phyloP scores from a whole-genome alignment of 805 yeast species.

The Clavispora santaluciae region DNA sequence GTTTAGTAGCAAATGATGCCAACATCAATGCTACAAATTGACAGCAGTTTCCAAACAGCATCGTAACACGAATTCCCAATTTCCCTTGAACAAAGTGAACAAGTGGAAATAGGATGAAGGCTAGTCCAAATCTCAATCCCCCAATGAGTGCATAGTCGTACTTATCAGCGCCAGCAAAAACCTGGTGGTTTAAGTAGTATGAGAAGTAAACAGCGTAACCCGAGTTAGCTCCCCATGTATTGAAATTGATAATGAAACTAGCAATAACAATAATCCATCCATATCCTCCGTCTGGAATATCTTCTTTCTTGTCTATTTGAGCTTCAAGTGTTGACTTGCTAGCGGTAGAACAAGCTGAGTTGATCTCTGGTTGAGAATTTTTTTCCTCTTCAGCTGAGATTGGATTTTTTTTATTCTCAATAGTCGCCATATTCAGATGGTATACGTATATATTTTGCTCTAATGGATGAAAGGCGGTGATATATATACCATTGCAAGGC shows the following conservation, averaged over 20 bases:
- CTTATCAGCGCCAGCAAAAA: constrained; percentile 51
- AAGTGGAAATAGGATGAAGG: constrained; percentile 57
- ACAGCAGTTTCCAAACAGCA: constrained; percentile 44
- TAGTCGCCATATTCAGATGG: no score
- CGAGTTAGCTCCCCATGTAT: constrained; percentile 71
- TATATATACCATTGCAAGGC: not conserved
- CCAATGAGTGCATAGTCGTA: constrained; percentile 65
- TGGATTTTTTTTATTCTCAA: not conserved
- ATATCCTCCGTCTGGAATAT: constrained; percentile 52
- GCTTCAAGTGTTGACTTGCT: not conserved
- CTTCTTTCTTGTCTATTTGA: not conserved
- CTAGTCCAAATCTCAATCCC: constrained; percentile 58
- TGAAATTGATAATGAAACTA: constrained; percentile 46
- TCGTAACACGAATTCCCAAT: constrained; percentile 42
- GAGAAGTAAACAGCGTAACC: constrained; percentile 64
- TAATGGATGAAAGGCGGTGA: no score
- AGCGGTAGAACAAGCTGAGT: not conserved
- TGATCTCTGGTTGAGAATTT: not conserved
- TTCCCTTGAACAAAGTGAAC: constrained; percentile 45
- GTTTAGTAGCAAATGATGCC: constrained; percentile 53
- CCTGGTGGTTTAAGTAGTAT: constrained; percentile 44
- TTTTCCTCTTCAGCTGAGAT: not conserved
- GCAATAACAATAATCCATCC: constrained; percentile 62
- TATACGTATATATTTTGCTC: no score
- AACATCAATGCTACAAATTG: constrained; percentile 54